These are phyloP conservation scores for Myrmaecium sp. DNA, from an alignment of 2,329 filamentous ascomycete genomes.

Conservation along the genomic window DNA sequence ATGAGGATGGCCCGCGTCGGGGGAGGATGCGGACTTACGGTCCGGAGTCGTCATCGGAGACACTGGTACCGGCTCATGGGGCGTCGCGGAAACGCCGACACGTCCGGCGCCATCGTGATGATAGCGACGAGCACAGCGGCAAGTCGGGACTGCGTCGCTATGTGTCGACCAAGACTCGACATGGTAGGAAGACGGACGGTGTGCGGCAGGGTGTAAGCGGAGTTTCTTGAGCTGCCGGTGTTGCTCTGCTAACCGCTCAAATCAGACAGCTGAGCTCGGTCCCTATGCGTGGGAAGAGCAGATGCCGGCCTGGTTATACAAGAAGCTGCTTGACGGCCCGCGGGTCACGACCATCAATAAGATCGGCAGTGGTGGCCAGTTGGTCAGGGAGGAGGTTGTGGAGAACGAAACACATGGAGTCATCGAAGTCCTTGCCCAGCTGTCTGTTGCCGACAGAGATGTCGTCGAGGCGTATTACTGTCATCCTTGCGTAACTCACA, in stretches of 20 bases:
- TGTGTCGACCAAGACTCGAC: too few relatives aligned
- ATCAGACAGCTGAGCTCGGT: slow-evolving; percentile 26
- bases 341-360: slow-evolving; percentile 21
- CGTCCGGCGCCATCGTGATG: too few relatives aligned
- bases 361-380: slow-evolving; percentile 24
- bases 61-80: too few relatives aligned
- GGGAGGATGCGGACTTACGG: too few relatives aligned
- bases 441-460: slow-evolving; percentile 40
- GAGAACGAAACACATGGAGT: slow-evolving; percentile 29
- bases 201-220: slow-evolving; percentile 18
- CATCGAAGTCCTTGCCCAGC: slow-evolving; percentile 28
- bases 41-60: too few relatives aligned
- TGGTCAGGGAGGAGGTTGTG: slow-evolving; percentile 23
- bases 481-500: slow-evolving; percentile 55
- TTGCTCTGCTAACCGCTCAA: neutral
- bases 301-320: slow-evolving; percentile 27
- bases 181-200: too few relatives aligned
- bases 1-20: too few relatives aligned
- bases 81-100: too few relatives aligned
- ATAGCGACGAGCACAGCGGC: too few relatives aligned
- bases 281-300: slow-evolving; percentile 28
- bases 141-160: neutral
- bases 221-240: neutral
- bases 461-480: slow-evolving; percentile 66
- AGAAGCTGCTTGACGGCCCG: slow-evolving; percentile 23